Evolutionary conservation across 345 rosid genomes (phyloP).

Genomic region (Luvunga scandens): DNA sequence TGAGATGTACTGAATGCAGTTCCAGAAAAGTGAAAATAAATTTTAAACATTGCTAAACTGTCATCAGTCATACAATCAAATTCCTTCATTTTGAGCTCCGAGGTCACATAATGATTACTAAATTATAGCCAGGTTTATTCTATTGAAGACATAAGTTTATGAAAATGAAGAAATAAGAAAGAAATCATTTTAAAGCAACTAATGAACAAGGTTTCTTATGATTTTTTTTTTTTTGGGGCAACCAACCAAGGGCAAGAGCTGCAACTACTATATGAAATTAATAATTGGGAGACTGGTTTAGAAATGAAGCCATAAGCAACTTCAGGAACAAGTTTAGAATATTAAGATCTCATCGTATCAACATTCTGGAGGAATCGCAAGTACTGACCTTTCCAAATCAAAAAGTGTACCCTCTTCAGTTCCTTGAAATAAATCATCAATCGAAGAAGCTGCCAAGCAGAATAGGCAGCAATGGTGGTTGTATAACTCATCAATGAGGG

Average conservation of each 20-base stretch:
- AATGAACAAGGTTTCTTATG: neutral
- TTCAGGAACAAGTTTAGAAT: neutral
- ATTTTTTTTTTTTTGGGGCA: neutral
- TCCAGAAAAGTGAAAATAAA: neutral
- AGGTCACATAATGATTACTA: neutral
- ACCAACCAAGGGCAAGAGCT: neutral
- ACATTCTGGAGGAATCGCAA: neutral
- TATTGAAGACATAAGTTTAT: neutral
- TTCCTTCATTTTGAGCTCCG: neutral
- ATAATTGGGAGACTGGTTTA: neutral
- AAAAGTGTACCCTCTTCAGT: constrained; percentile 89
- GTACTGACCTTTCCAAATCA: constrained; percentile 73
- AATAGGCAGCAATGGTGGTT: constrained; percentile 85
- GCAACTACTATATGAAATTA: neutral
- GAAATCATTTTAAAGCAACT: neutral
- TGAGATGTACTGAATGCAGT: neutral
- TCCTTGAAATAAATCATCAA: constrained; percentile 93
- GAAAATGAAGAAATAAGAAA: neutral
- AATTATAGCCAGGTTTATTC: neutral
- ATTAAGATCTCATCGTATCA: neutral
- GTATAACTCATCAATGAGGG: constrained; percentile 88
- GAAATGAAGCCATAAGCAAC: neutral
- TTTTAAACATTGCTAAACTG: neutral
- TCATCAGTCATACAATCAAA: neutral
- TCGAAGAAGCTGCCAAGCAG: constrained; percentile 66